phyloP scores from a whole-genome alignment of 2,329 filamentous ascomycete genomes.

The Aureobasidium mangrovei region DNA sequence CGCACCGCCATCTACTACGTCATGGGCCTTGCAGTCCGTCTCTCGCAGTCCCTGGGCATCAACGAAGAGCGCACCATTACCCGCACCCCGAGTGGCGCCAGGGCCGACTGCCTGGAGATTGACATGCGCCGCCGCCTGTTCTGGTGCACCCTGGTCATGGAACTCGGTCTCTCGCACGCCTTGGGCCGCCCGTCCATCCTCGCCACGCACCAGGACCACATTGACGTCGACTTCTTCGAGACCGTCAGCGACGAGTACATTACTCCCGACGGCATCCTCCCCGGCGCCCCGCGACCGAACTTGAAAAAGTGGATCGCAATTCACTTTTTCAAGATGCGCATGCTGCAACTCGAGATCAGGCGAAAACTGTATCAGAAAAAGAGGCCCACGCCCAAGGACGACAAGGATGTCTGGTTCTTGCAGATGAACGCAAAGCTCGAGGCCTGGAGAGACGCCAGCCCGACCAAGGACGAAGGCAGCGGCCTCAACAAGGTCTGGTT shows the following conservation, averaged over 20 bases:
- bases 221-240: conserved; percentile 80
- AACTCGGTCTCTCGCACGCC: conserved; percentile 76
- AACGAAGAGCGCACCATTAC: conserved; percentile 83
- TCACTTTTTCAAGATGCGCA: conserved; percentile 86
- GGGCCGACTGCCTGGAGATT: conserved; percentile 62
- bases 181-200: conserved; percentile 83
- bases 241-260: conserved; percentile 77
- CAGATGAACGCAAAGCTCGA: conserved; percentile 71
- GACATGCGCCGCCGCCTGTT: conserved; percentile 84
- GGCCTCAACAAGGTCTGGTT: conserved; percentile 76
- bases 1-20: conserved; percentile 90
- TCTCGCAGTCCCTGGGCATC: conserved; percentile 82
- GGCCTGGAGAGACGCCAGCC: conserved; percentile 69
- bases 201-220: conserved; percentile 68
- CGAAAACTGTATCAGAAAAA: conserved; percentile 81
- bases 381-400: conserved; percentile 63
- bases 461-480: conserved; percentile 58
- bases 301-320: conserved; percentile 82
- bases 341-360: conserved; percentile 80
- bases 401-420: conserved; percentile 78
- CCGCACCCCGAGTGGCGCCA: conserved; percentile 49
- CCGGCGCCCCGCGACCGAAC: conserved; percentile 55
- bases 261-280: conserved; percentile 62
- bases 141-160: conserved; percentile 84
- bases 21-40: conserved; percentile 74